A percentile compares a stretch with the other conserved stretches of the same genome.
phyloP scores from a whole-genome alignment of 352 stramenopile species.

The Globisporangium acanthophoron region DNA sequence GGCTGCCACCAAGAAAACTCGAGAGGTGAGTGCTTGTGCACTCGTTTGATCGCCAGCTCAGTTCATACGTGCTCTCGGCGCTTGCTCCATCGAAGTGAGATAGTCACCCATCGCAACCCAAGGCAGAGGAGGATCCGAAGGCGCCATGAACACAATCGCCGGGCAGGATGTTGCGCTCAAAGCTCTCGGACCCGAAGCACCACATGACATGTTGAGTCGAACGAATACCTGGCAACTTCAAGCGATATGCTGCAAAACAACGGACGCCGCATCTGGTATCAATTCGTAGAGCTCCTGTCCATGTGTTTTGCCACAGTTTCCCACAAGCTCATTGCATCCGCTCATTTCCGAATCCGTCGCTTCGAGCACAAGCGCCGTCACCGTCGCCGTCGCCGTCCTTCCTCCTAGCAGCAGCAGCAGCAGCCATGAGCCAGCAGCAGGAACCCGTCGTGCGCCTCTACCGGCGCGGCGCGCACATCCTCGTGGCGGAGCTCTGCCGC shows the following conservation, averaged over 20 bases:
- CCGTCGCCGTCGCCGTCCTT: too few species aligned
- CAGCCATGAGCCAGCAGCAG: background rate
- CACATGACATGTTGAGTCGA: background rate
- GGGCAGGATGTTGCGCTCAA: too few species aligned
- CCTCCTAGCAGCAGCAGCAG: background rate
- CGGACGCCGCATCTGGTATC: background rate
- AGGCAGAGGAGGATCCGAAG: too few species aligned
- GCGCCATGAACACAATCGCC: too few species aligned
- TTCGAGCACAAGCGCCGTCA: background rate
- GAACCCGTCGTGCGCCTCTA: constrained; percentile 35
- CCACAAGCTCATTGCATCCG: background rate
- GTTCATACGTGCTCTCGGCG: too few species aligned
- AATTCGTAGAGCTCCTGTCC: background rate
- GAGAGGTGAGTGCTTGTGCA: too few species aligned
- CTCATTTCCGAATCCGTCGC: background rate
- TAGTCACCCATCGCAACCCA: too few species aligned
- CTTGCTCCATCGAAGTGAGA: too few species aligned
- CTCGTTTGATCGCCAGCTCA: too few species aligned
- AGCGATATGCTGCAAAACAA: background rate
- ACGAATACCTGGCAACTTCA: background rate
- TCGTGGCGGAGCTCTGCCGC: constrained; percentile 70
- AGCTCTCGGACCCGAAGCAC: too few species aligned
- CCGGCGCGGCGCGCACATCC: constrained; percentile 46
- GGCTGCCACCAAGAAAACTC: too few species aligned
- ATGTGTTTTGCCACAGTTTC: background rate